These are phyloP conservation scores for Fusarium sp. DNA, from an alignment of 2,329 filamentous ascomycete genomes.

Conservation along the genomic window DNA sequence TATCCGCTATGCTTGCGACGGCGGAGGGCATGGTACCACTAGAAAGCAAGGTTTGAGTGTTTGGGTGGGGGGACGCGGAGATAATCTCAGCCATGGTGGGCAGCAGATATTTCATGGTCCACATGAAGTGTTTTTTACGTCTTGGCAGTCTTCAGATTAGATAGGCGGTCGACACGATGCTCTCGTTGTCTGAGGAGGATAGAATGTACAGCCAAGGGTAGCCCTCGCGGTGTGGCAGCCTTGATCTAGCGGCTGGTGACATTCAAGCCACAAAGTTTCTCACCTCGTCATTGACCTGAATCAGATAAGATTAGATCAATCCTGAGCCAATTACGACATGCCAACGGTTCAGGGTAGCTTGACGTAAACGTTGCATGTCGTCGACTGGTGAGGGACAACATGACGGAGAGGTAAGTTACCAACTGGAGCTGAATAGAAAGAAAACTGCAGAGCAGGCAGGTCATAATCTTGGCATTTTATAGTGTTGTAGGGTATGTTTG, in stretches of 20 bases:
- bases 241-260: not conserved
- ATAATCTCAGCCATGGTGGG: constrained; percentile 1
- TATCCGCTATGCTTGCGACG: constrained; percentile 22
- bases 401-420: constrained; percentile 11
- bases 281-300: not conserved
- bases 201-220: too few species aligned
- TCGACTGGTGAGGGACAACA: too few species aligned
- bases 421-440: not conserved
- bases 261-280: not conserved
- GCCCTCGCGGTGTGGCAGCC: not conserved
- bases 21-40: constrained; percentile 16
- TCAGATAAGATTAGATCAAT: constrained; percentile 31
- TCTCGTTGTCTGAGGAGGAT: too few species aligned
- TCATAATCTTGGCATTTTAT: not conserved
- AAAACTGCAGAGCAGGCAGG: not conserved
- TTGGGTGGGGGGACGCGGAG: constrained; percentile 11
- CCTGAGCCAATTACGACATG: not conserved
- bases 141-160: too few species aligned
- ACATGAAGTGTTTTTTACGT: not conserved
- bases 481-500: not conserved
- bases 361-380: not conserved
- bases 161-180: too few species aligned
- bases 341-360: constrained; percentile 8
- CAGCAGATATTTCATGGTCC: not conserved
- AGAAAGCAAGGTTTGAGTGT: not conserved